These are phyloP conservation scores for Sclerospora graminicola DNA, from an alignment of 352 stramenopile species.

Conservation along the genomic window DNA sequence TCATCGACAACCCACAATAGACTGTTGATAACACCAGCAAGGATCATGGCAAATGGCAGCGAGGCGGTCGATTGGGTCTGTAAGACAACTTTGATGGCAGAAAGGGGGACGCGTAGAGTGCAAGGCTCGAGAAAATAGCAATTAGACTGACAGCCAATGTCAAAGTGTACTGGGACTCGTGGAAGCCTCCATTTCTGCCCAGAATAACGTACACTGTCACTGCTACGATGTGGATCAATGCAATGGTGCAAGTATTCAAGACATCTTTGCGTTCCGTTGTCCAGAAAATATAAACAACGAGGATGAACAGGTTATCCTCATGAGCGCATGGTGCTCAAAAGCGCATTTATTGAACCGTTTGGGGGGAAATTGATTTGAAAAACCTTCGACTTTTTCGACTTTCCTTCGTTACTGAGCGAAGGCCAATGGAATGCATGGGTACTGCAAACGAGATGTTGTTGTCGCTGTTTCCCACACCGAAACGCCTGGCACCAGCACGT, in stretches of 20 bases:
- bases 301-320: too few relatives aligned
- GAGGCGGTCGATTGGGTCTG: slow-evolving; percentile 40
- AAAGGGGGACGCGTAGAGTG: slow-evolving; percentile 61
- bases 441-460: too few relatives aligned
- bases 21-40: slow-evolving; percentile 56
- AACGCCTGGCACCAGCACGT: too few relatives aligned
- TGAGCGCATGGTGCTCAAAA: too few relatives aligned
- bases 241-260: slow-evolving; percentile 21
- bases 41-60: slow-evolving; percentile 54
- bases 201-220: slow-evolving; percentile 44
- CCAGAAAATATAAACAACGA: slow-evolving; percentile 36
- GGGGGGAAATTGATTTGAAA: too few relatives aligned
- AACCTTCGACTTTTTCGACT: too few relatives aligned
- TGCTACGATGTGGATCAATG: slow-evolving; percentile 30
- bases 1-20: slow-evolving; percentile 61
- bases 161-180: slow-evolving; percentile 19
- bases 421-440: too few relatives aligned
- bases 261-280: slow-evolving; percentile 24
- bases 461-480: too few relatives aligned
- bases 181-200: slow-evolving; percentile 15
- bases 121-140: slow-evolving; percentile 46
- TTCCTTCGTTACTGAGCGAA: too few relatives aligned
- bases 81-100: slow-evolving; percentile 41
- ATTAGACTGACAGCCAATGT: slow-evolving; percentile 31
- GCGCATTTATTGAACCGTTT: too few relatives aligned